phyloP scores from a whole-genome alignment of 2,329 filamentous ascomycete genomes.

The Thermothelomyces thermophilus region DNA sequence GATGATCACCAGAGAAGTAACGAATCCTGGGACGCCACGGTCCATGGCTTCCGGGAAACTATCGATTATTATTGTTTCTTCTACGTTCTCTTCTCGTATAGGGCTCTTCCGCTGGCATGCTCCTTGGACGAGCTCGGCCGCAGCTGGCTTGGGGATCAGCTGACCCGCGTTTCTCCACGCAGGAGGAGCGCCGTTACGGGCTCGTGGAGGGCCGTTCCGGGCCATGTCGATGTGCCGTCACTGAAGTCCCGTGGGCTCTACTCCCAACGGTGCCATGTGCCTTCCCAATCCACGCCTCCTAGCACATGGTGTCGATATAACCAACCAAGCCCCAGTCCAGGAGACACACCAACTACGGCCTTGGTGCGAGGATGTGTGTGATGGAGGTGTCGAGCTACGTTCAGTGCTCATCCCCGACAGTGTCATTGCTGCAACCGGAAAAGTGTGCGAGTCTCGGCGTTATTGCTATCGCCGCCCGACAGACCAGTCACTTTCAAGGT shows the following conservation, averaged over 20 bases:
- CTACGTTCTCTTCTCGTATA: too few relatives aligned
- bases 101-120: too few relatives aligned
- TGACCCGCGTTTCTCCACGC: neutral
- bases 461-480: neutral
- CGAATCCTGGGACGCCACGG: too few relatives aligned
- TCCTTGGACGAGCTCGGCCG: neutral
- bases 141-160: neutral
- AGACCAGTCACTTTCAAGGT: neutral
- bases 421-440: neutral
- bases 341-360: neutral
- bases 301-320: slow-evolving; percentile 11
- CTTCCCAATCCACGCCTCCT: neutral
- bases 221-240: neutral
- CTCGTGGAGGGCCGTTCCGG: neutral
- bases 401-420: neutral
- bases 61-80: too few relatives aligned
- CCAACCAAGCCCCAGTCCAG: slow-evolving; percentile 2
- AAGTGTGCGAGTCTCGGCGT: neutral
- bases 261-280: neutral
- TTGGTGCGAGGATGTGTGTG: neutral
- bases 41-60: too few relatives aligned
- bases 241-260: neutral
- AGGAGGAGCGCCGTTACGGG: neutral
- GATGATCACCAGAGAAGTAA: too few relatives aligned
- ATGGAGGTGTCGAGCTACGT: neutral